Percentiles rank a stretch among this genome's conserved stretches.
These are phyloP conservation scores for Peltaster fructicola DNA, from an alignment of 2,329 filamentous ascomycete genomes.

Conservation along the genomic window DNA sequence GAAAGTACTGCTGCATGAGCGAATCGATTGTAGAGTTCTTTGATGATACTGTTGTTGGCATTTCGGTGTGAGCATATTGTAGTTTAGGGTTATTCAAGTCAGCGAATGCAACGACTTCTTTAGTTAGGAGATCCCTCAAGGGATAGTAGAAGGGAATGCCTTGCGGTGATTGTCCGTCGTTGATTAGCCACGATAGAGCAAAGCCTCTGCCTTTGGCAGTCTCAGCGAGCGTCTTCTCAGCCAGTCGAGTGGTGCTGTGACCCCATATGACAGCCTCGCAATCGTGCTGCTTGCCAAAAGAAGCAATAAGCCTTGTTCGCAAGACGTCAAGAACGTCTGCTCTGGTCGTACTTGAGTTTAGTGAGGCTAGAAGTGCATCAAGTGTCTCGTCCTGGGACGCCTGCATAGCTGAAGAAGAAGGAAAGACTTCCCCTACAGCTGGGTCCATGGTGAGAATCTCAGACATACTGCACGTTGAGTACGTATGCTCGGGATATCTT, in stretches of 20 bases:
- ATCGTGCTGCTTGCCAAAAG: conserved; percentile 38
- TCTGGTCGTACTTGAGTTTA: conserved; percentile 47
- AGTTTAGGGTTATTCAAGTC: conserved; percentile 14
- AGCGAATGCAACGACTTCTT: conserved; percentile 57
- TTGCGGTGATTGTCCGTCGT: conserved; percentile 50
- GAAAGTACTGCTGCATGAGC: conserved; percentile 77
- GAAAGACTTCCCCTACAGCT: too few relatives aligned
- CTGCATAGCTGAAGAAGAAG: too few relatives aligned
- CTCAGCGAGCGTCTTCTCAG: conserved; percentile 68
- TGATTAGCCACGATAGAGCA: conserved; percentile 62
- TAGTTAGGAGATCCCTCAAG: conserved; percentile 65
- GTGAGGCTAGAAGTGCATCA: conserved; percentile 3
- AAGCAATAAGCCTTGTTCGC: conserved; percentile 51
- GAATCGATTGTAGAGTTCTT: conserved; percentile 79
- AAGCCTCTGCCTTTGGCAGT: conserved; percentile 84
- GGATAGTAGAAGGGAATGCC: conserved; percentile 56
- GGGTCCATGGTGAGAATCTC: conserved; percentile 27
- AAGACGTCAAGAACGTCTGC: conserved; percentile 57
- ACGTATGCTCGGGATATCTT: conserved; percentile 48
- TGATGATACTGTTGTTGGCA: conserved; percentile 23
- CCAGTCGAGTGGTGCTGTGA: conserved; percentile 72
- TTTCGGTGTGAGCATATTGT: neutral
- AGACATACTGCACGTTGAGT: conserved; percentile 46
- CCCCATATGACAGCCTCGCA: conserved; percentile 66
- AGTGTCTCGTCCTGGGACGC: conserved; percentile 1